Percentiles rank a stretch among this genome's conserved stretches.
These are phyloP conservation scores for Lactarius trivialis DNA, from an alignment of 768 basidiomycete genomes.

Conservation along the genomic window DNA sequence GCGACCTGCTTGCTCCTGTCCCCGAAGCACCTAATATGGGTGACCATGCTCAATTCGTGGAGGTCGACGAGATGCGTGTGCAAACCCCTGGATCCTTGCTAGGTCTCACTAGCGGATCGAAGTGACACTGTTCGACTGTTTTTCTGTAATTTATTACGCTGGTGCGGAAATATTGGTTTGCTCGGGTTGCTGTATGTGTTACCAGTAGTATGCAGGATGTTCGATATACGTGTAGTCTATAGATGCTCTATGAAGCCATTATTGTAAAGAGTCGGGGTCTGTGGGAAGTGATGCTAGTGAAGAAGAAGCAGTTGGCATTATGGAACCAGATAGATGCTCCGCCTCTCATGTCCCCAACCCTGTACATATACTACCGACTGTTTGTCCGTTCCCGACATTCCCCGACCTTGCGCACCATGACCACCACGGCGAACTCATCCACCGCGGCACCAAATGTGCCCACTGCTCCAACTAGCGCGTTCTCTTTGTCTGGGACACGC, in stretches of 20 bases:
- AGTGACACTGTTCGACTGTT: background rate
- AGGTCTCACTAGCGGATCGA: conserved; percentile 13
- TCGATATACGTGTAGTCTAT: background rate
- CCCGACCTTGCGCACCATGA: conserved; percentile 1
- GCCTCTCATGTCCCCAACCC: conserved; percentile 11
- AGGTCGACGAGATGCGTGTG: conserved; percentile 16
- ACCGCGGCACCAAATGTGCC: background rate
- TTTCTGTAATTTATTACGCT: conserved; percentile 13
- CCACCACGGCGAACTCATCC: background rate
- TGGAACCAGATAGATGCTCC: background rate
- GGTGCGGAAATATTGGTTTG: background rate
- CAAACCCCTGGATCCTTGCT: conserved; percentile 23
- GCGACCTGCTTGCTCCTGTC: background rate
- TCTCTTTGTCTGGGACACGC: conserved; percentile 8
- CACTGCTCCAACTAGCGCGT: background rate
- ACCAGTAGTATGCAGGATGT: background rate
- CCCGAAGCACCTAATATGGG: background rate
- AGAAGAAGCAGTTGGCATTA: background rate
- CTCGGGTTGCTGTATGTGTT: conserved; percentile 6
- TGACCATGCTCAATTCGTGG: background rate
- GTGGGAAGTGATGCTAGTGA: background rate
- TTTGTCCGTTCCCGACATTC: conserved; percentile 1
- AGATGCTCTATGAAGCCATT: background rate
- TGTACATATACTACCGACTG: conserved; percentile 5
- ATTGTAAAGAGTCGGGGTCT: background rate